Evolutionary conservation across 139 green algal species (phyloP), one percentile per base, ranked within the genome.

Genomic region (Chlorella sorokiniana): DNA sequence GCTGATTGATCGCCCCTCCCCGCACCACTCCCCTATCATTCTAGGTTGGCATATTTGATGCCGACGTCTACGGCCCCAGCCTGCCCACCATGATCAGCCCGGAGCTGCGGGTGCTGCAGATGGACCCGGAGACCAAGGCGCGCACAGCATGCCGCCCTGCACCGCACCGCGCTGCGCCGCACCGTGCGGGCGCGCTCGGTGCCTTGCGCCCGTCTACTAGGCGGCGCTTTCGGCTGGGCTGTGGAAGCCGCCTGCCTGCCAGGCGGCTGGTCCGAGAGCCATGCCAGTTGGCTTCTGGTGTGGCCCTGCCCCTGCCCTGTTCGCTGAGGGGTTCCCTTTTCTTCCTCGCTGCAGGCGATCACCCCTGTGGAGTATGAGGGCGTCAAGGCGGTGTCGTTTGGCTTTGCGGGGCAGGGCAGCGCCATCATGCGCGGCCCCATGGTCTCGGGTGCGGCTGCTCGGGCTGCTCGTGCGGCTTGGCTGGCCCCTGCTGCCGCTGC

Each of bases 351-450:
- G 33, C 76, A 89, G 81, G 92, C 88, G 56, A 97, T 99, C 86
- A 90, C 74, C 31, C 96, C 96, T 3, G 92, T 92, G 37, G 93
- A 97, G 69, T 99, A 98, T 80, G 85, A 97, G 85, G 97, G 97
- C 23, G 97, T 99, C 37, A 98, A 98, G 88, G 83, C 93, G 35
- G 94, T 99, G n/a, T 98, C 94, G 1, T 99, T 99, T 89, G 97
- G 97, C 27, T 99, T 95, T 86, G 95, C 97, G 33, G 96, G 95
- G 8, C 94, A 98, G 85, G 96, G 96, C 76, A 93, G 86, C 61
- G 96, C 96, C 74, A 99, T 99, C 90, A 99, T 99, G 97, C 88
- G 97, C 4, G 97, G 97, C 0, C 91, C 97, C 54, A 99, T 99
- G 97, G 97, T 98, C 44, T 97, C 92, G 59, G 92, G 92, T 84